A percentile compares a stretch with the other conserved stretches of the same genome.
Conservation (phyloP, 441 rosid species). For the Jatropha podagrica region DNA sequence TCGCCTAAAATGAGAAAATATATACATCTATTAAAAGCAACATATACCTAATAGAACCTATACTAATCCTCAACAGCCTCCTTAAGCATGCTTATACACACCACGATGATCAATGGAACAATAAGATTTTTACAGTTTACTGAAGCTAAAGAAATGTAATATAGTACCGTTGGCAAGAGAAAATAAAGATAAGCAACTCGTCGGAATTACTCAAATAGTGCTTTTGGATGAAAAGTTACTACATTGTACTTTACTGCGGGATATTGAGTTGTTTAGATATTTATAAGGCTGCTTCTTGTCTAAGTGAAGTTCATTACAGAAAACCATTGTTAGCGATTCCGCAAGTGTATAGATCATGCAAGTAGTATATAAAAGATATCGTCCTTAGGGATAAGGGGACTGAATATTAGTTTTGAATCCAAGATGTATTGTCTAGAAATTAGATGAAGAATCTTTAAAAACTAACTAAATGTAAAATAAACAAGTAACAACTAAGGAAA, state of each 20-base stretch:
- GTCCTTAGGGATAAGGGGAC: too few relatives aligned
- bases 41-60: constrained; percentile 50
- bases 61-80: constrained; percentile 79
- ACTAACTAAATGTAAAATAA: too few relatives aligned
- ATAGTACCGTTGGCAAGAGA: constrained; percentile 50
- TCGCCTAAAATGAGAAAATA: too few relatives aligned
- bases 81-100: constrained; percentile 66
- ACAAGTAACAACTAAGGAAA: too few relatives aligned
- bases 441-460: too few relatives aligned
- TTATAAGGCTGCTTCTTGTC: constrained; percentile 43
- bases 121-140: constrained; percentile 45
- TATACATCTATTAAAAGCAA: neutral
- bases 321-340: constrained; percentile 28
- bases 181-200: constrained; percentile 74
- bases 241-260: constrained; percentile 62
- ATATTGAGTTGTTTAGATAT: constrained; percentile 48
- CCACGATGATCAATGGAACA: constrained; percentile 59
- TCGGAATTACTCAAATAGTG: constrained; percentile 69
- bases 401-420: too few relatives aligned
- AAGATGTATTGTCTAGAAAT: too few relatives aligned
- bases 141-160: constrained; percentile 48
- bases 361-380: too few relatives aligned
- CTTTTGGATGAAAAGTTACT: constrained; percentile 55
- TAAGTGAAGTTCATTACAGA: constrained; percentile 50
- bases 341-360: too few relatives aligned